Conservation (phyloP, 148 eudicot genomes). For the Diospyros lotus region DNA sequence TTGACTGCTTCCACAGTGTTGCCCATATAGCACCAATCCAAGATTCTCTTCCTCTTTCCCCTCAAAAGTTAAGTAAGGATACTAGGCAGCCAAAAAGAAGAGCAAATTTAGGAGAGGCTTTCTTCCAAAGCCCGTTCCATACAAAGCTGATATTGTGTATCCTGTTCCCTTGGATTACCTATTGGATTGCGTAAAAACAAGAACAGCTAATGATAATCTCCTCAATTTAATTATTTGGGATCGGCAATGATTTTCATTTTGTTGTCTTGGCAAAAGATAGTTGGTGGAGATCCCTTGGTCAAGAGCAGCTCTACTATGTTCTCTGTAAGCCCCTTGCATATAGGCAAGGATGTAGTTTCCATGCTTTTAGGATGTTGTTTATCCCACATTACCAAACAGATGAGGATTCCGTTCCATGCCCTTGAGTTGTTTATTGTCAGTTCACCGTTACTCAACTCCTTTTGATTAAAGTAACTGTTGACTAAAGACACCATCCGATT, state of each 20-base stretch:
- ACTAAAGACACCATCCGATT: background rate
- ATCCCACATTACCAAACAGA: background rate
- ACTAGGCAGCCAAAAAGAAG: too few species aligned
- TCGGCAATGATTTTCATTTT: background rate
- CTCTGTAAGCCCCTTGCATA: background rate
- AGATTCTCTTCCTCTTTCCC: too few species aligned
- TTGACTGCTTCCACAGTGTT: too few species aligned
- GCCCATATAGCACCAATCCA: too few species aligned
- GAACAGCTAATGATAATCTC: background rate
- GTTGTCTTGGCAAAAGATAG: background rate
- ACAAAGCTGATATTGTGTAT: background rate
- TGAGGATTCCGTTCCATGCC: background rate
- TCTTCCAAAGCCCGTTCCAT: too few species aligned
- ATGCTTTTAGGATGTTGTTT: background rate
- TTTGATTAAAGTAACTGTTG: background rate
- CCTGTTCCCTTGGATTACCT: background rate
- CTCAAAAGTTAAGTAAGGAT: too few species aligned
- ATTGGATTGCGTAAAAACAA: too few species aligned
- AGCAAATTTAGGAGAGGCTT: too few species aligned
- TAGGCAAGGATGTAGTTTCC: background rate
- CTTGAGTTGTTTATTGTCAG: background rate
- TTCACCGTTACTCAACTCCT: background rate
- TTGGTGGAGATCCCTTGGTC: background rate
- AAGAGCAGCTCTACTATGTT: background rate
- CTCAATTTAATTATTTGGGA: background rate